Base-by-base conservation (phyloP, 2,329 filamentous ascomycete species). In the Neofusicoccum laricinum region DNA sequence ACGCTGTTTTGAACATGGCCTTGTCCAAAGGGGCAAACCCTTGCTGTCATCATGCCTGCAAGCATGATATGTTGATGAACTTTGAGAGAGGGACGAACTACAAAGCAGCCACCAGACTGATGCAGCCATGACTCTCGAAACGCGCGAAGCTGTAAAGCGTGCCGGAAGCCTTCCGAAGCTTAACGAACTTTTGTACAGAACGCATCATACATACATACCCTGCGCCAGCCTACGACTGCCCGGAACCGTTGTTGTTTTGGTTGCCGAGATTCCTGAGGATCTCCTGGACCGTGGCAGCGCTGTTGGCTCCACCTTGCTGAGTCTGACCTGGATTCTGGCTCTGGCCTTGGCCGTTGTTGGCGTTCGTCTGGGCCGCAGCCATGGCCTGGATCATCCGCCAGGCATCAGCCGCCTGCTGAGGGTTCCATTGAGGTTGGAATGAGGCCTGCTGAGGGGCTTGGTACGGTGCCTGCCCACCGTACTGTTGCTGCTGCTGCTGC, bases 401-500 rank as follows among this genome's bases (percentile, higher is more conserved):
- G 11, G 55, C 53, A 14, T 64, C 53, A 4, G 63, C 63, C 36
- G 55, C 63, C 40, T 59, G 53, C 45, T 61, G 45, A 8, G 45
- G 36, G 11, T 43, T 55, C 61, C 61, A 45, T 30, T 64, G 62
- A 49, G 61, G 41, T 8, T 21, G 7, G n/a, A 30, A 30, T 4
- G 49, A 40, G n/a, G 51, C 3, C n/a, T 53, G 48, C 25, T 64
- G 61, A 11, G 48, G 61, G 38, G 61, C n/a, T 19, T 63, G 61
- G 40, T 59, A 59, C 21, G 43, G 43, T 19, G 17, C 45, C 14
- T 61, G 58, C 17, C 45, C 36, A 11, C 32, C 45, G 10, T 40
- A 61, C 8, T 30, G 25, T 57, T 51, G 63, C 48, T 66, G 53
- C 12, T 59, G 46, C 40, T 58, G 61, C 34, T 64, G 66, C n/a